phyloP scores from a whole-genome alignment of 2,329 filamentous ascomycete genomes.

The Penicillium sp. region DNA sequence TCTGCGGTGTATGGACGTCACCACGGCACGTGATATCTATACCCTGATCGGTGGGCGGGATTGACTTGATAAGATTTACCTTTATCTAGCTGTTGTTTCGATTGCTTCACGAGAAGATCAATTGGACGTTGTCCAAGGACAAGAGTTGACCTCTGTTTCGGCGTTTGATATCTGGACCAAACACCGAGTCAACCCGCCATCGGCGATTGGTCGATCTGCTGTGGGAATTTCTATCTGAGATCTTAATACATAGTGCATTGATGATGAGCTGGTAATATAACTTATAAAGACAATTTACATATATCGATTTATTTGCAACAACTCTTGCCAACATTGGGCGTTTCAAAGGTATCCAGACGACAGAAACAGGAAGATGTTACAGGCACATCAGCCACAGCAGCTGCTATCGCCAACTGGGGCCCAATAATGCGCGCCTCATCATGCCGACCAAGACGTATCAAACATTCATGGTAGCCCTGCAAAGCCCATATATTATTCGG shows the following conservation, averaged over 20 bases:
- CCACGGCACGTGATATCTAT: conserved; percentile 1
- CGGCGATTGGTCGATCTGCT: background rate
- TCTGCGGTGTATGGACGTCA: background rate
- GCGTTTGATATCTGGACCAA: conserved; percentile 1
- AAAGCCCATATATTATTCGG: conserved; percentile 73
- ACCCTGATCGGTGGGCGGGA: background rate
- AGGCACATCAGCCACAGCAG: conserved; percentile 58
- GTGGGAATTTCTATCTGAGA: background rate
- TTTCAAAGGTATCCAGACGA: conserved; percentile 24
- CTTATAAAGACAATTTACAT: background rate
- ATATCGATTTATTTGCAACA: conserved; percentile 11
- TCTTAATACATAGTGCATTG: background rate
- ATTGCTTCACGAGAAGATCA: background rate
- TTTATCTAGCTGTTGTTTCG: background rate
- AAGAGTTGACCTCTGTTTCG: background rate
- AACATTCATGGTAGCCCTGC: conserved; percentile 69
- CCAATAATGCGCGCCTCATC: conserved; percentile 49
- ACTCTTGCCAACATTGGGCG: conserved; percentile 3
- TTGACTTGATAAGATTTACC: background rate
- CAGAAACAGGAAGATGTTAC: conserved; percentile 61
- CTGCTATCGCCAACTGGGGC: conserved; percentile 51
- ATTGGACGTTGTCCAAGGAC: background rate
- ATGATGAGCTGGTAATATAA: background rate
- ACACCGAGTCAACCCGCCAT: background rate
- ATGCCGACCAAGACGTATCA: conserved; percentile 52